phyloP scores from a whole-genome alignment of 1,284 basidiomycete species.

The Phenoliferia sp. region DNA sequence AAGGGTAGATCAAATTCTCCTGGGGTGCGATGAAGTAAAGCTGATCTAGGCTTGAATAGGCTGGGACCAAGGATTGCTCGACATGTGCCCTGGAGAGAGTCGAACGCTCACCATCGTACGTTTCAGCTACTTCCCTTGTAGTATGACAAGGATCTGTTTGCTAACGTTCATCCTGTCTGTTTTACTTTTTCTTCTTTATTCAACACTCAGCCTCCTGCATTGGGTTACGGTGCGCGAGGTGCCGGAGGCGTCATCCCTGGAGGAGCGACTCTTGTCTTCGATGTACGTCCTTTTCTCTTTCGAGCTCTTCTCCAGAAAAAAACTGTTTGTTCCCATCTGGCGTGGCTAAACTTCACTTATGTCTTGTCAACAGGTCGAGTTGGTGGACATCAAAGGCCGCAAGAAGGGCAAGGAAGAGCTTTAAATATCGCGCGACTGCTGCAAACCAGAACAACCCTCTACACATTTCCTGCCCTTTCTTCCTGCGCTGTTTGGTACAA shows the following conservation, averaged over 20 bases:
- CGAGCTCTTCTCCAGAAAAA: background rate
- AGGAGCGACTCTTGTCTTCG: constrained; percentile 79
- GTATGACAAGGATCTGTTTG: no score
- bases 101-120: constrained; percentile 69
- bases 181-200: no score
- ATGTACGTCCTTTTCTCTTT: constrained; percentile 46
- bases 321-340: background rate
- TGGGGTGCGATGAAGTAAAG: no score
- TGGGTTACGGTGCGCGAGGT: constrained; percentile 74
- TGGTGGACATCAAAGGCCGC: constrained; percentile 54
- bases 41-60: constrained; percentile 41
- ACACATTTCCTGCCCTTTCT: no score
- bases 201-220: constrained; percentile 50
- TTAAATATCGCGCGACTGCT: no score
- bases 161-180: background rate
- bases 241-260: constrained; percentile 74
- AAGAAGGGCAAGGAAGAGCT: constrained; percentile 31
- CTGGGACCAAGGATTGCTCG: constrained; percentile 49
- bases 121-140: no score
- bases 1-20: no score
- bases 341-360: background rate
- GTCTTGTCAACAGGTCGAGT: constrained; percentile 53
- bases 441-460: no score
- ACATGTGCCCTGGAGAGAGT: constrained; percentile 77
- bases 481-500: no score